Base-by-base conservation (phyloP, 2,329 filamentous ascomycete species). In the Shiraia sp. region DNA sequence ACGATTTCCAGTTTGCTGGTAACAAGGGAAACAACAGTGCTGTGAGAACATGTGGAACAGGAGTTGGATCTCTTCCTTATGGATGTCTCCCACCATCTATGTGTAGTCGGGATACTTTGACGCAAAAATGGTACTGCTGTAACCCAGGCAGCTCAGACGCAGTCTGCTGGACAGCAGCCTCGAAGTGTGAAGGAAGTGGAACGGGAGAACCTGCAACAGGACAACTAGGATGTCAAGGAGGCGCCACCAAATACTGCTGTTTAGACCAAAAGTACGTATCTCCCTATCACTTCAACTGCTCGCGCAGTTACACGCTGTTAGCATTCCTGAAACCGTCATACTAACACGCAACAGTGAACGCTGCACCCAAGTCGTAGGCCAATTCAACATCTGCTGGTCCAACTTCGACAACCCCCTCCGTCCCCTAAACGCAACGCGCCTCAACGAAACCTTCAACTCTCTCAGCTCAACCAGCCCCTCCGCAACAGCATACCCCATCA, bases 361-460 rank as follows among this genome's bases (percentile, higher is more conserved):
- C 8, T 47, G 43, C 22, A 44, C 43, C 4, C 27, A 40, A 26
- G 33, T 28, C 16, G 19, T 34, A 47, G 44, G 46, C 37, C 57
- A 60, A 39, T 55, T 57, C 36, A 57, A 60, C 36, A 57, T 60
- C 12, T 62, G 58, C 47, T 62, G 57, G 57, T 50, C 46, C 10
- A 47, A 39, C 14, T 16, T 40, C 8, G 19, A 36, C 6, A 57
- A 59, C 34, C 45, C 47, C 5, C 26, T 58, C 15, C 43, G 40
- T 12, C 43, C 42, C 30, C 16, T 55, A 9, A 37, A 47, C 8
- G 28, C 31, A 9, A 42, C 47, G 6, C 16, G 33, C 13, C 32
- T 41, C n/a, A 59, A 59, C 35, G 40, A 46, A 25, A 56, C 50
- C 6, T 58, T 40, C 38, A 49, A 48, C 2, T 60, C 57, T 2